Base-by-base conservation (phyloP, 2,329 filamentous ascomycete species). In the Colletotrichum agaves region DNA sequence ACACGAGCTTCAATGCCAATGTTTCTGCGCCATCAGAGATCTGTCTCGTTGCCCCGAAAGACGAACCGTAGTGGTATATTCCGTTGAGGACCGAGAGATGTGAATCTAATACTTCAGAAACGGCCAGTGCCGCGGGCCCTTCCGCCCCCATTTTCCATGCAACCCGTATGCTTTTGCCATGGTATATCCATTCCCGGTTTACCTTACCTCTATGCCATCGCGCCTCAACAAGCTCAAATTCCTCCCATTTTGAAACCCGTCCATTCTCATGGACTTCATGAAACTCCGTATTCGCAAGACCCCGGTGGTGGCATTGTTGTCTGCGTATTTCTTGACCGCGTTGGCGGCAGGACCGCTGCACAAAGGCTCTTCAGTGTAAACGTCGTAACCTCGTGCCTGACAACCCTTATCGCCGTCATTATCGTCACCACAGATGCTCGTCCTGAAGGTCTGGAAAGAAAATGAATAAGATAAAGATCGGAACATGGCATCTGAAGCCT, bases 81-180 rank as follows among this genome's bases (percentile, higher is more conserved):
- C 33, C 33, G 19, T 23, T 21, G 21, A 59, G 23, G n/a, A 49
- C 50, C 23, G 27, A n/a, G 23, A 50, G 5, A 46, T 19, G 5
- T 41, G 17, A 49, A 27, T 17, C 13, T 43, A 8, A 59, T 19
- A 15, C 12, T 53, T 35, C 19, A 41, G 21, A 67, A 39, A 65
- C 55, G 53, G 55, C 65, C 65, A n/a, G 12, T 41, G 33, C 35
- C 15, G 27, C 27, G 39, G 47, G 47, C 21, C 31, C 23, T 27
- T 43, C 31, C 21, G 10, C 15, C 11, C 33, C 65, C 41, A 39
- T 37, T 49, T 50, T n/a, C 61, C 65, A 65, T 68, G 65, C 65
- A 68, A 68, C 27, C 61, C 61, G 65, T 68, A 56, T 68, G 53
- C 55, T 55, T 65, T 53, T 65, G 61, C 37, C 55, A 60, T 65